Conservation (phyloP, 441 rosid genomes). For the Pelargonium fulgidum region DNA sequence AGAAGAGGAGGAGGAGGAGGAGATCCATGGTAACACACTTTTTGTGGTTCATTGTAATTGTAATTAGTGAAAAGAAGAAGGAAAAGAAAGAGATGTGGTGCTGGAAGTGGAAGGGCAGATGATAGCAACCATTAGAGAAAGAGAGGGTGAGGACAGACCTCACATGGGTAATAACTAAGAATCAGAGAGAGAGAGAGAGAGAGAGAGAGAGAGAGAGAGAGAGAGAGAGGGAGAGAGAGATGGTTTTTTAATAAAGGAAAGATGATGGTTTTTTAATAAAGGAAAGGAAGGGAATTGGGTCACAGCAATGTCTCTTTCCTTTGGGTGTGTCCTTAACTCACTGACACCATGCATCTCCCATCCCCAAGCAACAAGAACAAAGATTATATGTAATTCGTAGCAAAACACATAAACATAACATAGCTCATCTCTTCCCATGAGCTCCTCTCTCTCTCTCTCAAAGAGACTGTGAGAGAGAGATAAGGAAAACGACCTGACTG, state of each 20-base stretch:
- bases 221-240: slow-evolving; percentile 21
- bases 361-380: no score
- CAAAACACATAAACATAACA: no score
- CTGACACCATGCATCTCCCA: no score
- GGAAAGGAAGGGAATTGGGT: no score
- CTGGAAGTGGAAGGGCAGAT: neutral
- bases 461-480: slow-evolving; percentile 20
- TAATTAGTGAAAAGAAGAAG: neutral
- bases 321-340: no score
- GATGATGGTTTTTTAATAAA: neutral
- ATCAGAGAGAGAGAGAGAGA: neutral
- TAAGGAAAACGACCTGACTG: slow-evolving; percentile 49
- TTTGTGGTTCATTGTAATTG: no score
- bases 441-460: neutral
- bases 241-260: no score
- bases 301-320: no score
- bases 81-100: neutral
- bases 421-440: no score
- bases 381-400: no score
- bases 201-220: neutral
- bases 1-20: neutral
- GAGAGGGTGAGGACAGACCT: slow-evolving; percentile 12
- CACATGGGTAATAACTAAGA: slow-evolving; percentile 32
- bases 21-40: no score
- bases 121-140: neutral